A percentile compares a stretch with the other conserved stretches of the same genome.
Conservation (phyloP, 2,329 filamentous ascomycete species). For the Plenodomus tracheiphilus region DNA sequence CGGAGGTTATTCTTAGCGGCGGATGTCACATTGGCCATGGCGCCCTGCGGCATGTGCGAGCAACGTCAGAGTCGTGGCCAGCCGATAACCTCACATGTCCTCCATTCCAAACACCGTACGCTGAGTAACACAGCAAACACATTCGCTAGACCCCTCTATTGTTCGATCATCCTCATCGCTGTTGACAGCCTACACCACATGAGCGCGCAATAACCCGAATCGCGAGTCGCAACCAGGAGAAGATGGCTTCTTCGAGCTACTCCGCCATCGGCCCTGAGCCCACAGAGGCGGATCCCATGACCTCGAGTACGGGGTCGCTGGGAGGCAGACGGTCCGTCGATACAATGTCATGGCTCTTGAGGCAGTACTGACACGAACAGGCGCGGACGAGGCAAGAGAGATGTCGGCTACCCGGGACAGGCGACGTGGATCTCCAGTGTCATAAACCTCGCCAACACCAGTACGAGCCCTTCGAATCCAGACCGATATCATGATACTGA, state of each 20-base stretch:
- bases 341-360: neutral
- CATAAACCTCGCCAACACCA: constrained; percentile 95
- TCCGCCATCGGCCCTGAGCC: constrained; percentile 48
- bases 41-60: neutral
- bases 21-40: constrained; percentile 2
- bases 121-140: neutral
- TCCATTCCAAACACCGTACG: neutral
- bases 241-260: constrained; percentile 49
- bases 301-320: constrained; percentile 47
- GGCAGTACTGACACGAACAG: constrained; percentile 49
- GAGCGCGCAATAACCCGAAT: constrained; percentile 26
- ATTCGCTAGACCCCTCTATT: neutral
- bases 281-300: constrained; percentile 46
- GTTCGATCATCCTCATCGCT: neutral
- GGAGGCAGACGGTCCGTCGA: constrained; percentile 40
- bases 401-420: constrained; percentile 69
- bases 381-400: constrained; percentile 67
- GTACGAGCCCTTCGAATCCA: constrained; percentile 53
- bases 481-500: constrained; percentile 12
- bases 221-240: constrained; percentile 21
- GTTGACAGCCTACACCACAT: constrained; percentile 21
- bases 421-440: constrained; percentile 90
- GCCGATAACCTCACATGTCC: constrained; percentile 4
- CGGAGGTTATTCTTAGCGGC: constrained; percentile 19
- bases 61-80: constrained; percentile 12